Evolutionary conservation across 2,329 filamentous ascomycete genomes (phyloP), one percentile per base, ranked within the genome.

Genomic region (Penicillium sp.): DNA sequence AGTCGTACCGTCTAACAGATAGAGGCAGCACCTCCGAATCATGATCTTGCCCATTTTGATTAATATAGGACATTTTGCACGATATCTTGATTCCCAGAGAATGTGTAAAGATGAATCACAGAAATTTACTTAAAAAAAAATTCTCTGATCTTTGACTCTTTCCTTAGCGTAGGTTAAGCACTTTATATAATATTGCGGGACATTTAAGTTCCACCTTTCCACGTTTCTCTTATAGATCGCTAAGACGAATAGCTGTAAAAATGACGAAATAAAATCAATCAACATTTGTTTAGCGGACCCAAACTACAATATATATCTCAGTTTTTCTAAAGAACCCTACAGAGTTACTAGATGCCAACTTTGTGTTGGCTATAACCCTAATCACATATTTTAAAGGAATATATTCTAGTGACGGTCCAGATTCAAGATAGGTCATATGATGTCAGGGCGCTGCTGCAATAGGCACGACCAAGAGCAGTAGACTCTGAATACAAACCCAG

Each of bases 81-180:
- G 44, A 38, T 47, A 47, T 29, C 21, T 16, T 47, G 45, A 39
- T 45, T 8, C 44, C 44, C 2, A 47, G 34, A 13, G 34, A 11
- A 47, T 47, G 32, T 47, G 45, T 47, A 3, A 46, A 46, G 45
- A 39, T 46, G n/a, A n/a, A n/a, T n/a, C n/a, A n/a, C n/a, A n/a
- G n/a, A n/a, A n/a, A n/a, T n/a, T n/a, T n/a, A n/a, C n/a, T n/a
- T n/a, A n/a, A n/a, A n/a, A n/a, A n/a, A n/a, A 32, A 32, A 21
- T 36, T n/a, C 32, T 36, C 32, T 14, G 32, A 45, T 7, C 43
- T 46, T 38, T 24, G 31, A 46, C 18, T 38, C 45, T 46, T 9
- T 11, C 29, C 45, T n/a, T 46, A 39, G 45, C 21, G 45, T 9
- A 46, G 45, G 21, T 5, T 38, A 45, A 45, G 18, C 18, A 45